Percentiles rank a stretch among this genome's conserved stretches.
Evolutionary conservation across 345 rosid genomes (phyloP).

Genomic region (Populus pruinosa): DNA sequence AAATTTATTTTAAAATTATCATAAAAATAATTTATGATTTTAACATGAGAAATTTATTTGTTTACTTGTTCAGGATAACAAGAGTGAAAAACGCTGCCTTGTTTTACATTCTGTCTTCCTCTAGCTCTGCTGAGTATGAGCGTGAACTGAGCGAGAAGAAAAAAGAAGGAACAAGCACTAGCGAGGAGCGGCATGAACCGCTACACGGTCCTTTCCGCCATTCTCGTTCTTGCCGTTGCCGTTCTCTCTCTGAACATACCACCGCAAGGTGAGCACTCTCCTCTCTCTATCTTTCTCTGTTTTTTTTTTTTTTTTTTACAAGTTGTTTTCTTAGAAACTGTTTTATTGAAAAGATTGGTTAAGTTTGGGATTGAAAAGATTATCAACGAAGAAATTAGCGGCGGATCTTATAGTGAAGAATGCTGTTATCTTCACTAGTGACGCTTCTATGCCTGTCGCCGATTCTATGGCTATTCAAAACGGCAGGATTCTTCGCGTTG

Average conservation of each 20-base stretch:
- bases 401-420: slow-evolving; percentile 72
- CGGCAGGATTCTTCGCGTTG: slow-evolving; percentile 70
- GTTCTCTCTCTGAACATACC: not conserved
- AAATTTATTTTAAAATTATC: too few relatives aligned
- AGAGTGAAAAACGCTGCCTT: too few relatives aligned
- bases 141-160: too few relatives aligned
- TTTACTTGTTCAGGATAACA: too few relatives aligned
- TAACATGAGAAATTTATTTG: too few relatives aligned
- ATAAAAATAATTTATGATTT: too few relatives aligned
- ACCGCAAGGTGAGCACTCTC: not conserved
- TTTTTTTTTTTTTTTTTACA: too few relatives aligned
- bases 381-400: slow-evolving; percentile 12
- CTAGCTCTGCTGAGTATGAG: too few relatives aligned
- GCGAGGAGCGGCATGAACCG: not conserved
- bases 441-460: slow-evolving; percentile 52
- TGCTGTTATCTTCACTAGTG: slow-evolving; percentile 78
- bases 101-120: too few relatives aligned
- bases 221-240: not conserved
- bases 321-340: too few relatives aligned
- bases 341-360: slow-evolving; percentile 44
- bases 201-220: not conserved
- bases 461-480: slow-evolving; percentile 74
- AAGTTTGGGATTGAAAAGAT: slow-evolving; percentile 27
- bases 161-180: too few relatives aligned
- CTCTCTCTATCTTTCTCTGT: not conserved